Evolutionary conservation across 2,329 filamentous ascomycete species (phyloP).

Genomic region (Dryadomyces quercivorus): DNA sequence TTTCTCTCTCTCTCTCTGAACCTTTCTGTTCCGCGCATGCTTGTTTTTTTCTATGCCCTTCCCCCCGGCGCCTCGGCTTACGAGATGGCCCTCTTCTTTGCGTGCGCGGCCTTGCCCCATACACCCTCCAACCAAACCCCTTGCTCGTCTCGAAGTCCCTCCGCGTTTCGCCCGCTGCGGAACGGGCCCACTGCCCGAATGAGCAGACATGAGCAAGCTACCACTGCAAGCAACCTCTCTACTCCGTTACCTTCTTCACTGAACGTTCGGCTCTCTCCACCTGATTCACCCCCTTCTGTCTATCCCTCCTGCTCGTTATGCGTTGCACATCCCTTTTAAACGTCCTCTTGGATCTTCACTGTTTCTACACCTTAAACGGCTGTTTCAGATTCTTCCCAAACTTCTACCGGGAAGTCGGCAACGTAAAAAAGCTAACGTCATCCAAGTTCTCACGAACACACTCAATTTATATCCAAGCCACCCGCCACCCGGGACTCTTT

Average conservation of each 20-base stretch:
- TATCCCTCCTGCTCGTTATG: not conserved
- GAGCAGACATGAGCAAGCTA: not conserved
- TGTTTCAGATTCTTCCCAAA: constrained; percentile 2
- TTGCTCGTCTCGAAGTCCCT: constrained; percentile 10
- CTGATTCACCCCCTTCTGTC: not conserved
- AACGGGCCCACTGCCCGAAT: constrained; percentile 5
- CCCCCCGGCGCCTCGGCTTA: not conserved
- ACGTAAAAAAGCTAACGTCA: constrained; percentile 9
- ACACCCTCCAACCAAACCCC: constrained; percentile 4
- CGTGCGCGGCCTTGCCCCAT: not conserved
- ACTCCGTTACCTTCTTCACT: not conserved
- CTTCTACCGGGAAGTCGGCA: not conserved
- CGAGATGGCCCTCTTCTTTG: not conserved
- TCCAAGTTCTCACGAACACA: constrained; percentile 1
- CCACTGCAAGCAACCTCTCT: not conserved
- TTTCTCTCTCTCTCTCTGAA: not conserved
- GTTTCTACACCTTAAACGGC: not conserved
- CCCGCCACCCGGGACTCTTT: not conserved
- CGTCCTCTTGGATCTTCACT: not conserved
- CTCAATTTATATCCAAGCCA: no score
- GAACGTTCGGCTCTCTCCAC: not conserved
- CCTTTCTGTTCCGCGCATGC: not conserved
- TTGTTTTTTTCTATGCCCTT: not conserved
- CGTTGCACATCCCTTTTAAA: constrained; percentile 5
- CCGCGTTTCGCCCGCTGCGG: constrained; percentile 12